Conservation (phyloP, 257 asterid genomes). For the Plantago elongata region DNA sequence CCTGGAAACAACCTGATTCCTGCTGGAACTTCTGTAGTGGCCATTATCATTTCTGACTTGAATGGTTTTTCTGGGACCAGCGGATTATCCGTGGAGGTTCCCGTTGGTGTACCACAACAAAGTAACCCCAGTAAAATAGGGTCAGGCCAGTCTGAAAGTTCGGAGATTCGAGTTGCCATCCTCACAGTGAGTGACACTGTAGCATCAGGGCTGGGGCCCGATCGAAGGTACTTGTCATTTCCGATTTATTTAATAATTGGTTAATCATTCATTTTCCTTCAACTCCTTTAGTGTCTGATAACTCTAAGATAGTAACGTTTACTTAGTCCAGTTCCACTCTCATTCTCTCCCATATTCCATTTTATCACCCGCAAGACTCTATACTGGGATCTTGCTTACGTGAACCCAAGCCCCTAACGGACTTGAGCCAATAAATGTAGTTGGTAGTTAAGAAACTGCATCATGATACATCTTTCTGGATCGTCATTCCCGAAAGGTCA, state of each 20-base stretch:
- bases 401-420: neutral
- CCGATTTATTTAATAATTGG: neutral
- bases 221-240: constrained; percentile 58
- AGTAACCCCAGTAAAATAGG: constrained; percentile 23
- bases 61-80: constrained; percentile 36
- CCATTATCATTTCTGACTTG: constrained; percentile 64
- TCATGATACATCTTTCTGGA: constrained; percentile 63
- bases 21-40: constrained; percentile 60
- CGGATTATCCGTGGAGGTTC: constrained; percentile 29
- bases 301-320: too few species aligned
- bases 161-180: constrained; percentile 65
- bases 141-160: constrained; percentile 29
- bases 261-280: too few species aligned
- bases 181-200: constrained; percentile 92
- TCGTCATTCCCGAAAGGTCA: constrained; percentile 70
- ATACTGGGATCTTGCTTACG: too few species aligned
- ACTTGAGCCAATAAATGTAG: neutral
- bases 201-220: constrained; percentile 74
- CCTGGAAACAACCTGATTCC: constrained; percentile 56
- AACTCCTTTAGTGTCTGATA: too few species aligned
- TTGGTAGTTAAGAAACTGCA: constrained; percentile 27
- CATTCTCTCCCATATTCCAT: too few species aligned
- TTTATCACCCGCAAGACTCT: too few species aligned
- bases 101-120: constrained; percentile 20
- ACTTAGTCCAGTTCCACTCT: too few species aligned